Percentiles rank a stretch among this genome's conserved stretches.
phyloP scores from a whole-genome alignment of 345 rosid genomes.

The Brassica carinata region DNA sequence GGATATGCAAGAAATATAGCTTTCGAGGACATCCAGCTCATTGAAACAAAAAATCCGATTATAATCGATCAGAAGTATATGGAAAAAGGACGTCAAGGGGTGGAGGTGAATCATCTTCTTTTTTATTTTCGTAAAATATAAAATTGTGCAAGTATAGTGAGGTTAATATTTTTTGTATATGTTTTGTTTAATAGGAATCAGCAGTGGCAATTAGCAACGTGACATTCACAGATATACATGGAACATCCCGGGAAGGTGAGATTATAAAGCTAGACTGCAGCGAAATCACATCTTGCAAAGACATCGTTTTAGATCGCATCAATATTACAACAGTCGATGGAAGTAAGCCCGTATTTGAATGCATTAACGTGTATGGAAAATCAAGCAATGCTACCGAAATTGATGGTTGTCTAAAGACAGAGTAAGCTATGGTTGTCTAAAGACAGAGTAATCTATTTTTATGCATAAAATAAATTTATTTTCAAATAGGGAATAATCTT shows the following conservation, averaged over 20 bases:
- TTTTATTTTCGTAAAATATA: not conserved
- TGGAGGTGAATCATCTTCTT: slow-evolving; percentile 11
- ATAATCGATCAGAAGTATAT: slow-evolving; percentile 18
- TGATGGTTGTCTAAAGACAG: not conserved
- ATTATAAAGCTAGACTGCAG: slow-evolving; percentile 29
- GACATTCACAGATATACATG: slow-evolving; percentile 11
- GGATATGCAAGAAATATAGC: slow-evolving; percentile 26
- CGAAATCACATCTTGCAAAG: slow-evolving; percentile 13
- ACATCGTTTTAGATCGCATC: slow-evolving; percentile 14
- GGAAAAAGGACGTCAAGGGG: slow-evolving; percentile 4
- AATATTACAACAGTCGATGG: slow-evolving; percentile 26
- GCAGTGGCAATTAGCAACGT: slow-evolving; percentile 38
- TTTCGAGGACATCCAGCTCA: not conserved
- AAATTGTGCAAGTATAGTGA: not conserved
- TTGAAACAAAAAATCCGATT: slow-evolving; percentile 23
- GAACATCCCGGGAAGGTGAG: slow-evolving; percentile 1
- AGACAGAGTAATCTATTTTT: no score
- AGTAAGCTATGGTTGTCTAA: no score
- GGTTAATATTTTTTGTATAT: not conserved
- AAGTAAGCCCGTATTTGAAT: not conserved
- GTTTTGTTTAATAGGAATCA: slow-evolving; percentile 15
- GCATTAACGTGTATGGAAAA: slow-evolving; percentile 23
- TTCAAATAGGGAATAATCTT: no score
- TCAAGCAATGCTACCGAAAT: not conserved
- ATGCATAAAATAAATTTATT: no score